phyloP scores from a whole-genome alignment of 2,329 filamentous ascomycete genomes.

The Arthrobotrys megalospora region DNA sequence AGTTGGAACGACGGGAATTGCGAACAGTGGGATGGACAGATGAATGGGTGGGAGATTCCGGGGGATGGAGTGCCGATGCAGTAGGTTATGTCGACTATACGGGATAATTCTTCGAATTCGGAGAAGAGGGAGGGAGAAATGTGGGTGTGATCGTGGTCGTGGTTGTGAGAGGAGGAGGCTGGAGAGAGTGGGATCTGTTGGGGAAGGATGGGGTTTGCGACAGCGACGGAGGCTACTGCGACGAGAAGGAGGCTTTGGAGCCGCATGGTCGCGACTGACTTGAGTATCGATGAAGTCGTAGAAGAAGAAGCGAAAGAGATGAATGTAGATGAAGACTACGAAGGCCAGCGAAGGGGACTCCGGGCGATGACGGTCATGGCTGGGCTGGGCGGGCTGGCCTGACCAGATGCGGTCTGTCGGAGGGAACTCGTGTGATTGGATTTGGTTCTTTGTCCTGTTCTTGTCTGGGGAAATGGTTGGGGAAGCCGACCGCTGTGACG shows the following conservation, averaged over 20 bases:
- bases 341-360: constrained; percentile 11
- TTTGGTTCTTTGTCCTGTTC: background rate
- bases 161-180: constrained; percentile 58
- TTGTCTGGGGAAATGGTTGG: constrained; percentile 23
- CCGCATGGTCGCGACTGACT: constrained; percentile 11
- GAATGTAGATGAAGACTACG: constrained; percentile 3
- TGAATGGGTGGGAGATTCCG: constrained; percentile 86
- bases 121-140: constrained; percentile 65
- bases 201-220: constrained; percentile 46
- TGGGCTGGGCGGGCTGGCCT: background rate
- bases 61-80: constrained; percentile 81
- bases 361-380: constrained; percentile 20
- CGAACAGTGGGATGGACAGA: constrained; percentile 84
- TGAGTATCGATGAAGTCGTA: background rate
- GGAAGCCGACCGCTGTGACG: background rate
- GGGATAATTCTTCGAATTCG: constrained; percentile 87
- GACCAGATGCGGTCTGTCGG: background rate
- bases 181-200: constrained; percentile 33
- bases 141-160: constrained; percentile 16
- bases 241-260: constrained; percentile 6
- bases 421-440: constrained; percentile 23
- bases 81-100: constrained; percentile 83
- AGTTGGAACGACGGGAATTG: constrained; percentile 87
- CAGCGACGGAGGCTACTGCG: background rate
- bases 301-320: background rate